Percentiles rank a stretch among this genome's conserved stretches.
These are phyloP conservation scores for Bidens hawaiensis DNA, from an alignment of 140 eudicot genomes.

Conservation along the genomic window DNA sequence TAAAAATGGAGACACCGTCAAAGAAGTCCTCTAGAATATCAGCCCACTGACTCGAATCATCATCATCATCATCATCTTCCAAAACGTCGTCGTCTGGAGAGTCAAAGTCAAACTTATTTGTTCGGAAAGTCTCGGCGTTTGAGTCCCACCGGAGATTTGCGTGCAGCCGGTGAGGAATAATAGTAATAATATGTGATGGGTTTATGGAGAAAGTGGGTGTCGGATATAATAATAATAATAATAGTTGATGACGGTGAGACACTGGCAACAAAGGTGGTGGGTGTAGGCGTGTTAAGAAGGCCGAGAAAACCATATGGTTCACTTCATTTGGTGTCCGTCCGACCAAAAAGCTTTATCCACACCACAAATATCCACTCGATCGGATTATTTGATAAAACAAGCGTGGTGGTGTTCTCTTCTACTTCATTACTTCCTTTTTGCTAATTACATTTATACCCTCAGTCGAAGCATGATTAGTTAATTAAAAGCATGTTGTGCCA, in stretches of 20 bases:
- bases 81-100: no score
- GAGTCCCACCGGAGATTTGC: slow-evolving; percentile 61
- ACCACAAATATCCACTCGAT: no score
- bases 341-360: slow-evolving; percentile 25
- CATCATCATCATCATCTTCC: slow-evolving; percentile 22
- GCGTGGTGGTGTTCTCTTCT: no score
- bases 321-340: neutral
- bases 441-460: no score
- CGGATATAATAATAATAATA: slow-evolving; percentile 3
- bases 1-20: slow-evolving; percentile 69
- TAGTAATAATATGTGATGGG: neutral
- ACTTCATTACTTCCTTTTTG: no score
- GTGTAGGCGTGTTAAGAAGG: slow-evolving; percentile 15
- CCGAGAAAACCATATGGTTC: slow-evolving; percentile 13
- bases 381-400: no score
- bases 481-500: no score
- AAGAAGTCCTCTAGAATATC: slow-evolving; percentile 50
- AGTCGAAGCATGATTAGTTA: no score
- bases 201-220: slow-evolving; percentile 3
- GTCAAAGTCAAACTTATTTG: slow-evolving; percentile 31
- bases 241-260: slow-evolving; percentile 16
- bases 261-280: slow-evolving; percentile 7
- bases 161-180: slow-evolving; percentile 7
- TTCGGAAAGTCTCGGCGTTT: slow-evolving; percentile 59
- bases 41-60: slow-evolving; percentile 34